These are phyloP conservation scores for Flaveria bidentis DNA, from an alignment of 129 eudicot species.

Conservation along the genomic window DNA sequence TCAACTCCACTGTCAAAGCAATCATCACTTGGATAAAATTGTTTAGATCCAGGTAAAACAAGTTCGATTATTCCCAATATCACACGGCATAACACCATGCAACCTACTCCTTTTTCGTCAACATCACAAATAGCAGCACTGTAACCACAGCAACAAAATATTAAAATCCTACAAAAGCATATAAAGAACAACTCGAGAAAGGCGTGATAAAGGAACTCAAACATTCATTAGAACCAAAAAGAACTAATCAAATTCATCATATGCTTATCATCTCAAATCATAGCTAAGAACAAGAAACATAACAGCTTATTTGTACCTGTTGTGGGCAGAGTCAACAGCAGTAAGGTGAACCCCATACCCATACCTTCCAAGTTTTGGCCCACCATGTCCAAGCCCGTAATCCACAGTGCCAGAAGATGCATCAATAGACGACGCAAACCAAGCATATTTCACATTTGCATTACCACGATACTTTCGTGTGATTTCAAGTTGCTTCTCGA, in stretches of 20 bases:
- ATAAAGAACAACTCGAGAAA: background rate
- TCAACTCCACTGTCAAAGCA: slow-evolving; percentile 64
- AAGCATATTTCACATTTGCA: slow-evolving; percentile 58
- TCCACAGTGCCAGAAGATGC: slow-evolving; percentile 34
- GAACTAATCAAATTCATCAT: background rate
- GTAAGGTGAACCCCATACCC: slow-evolving; percentile 62
- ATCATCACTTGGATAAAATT: slow-evolving; percentile 53
- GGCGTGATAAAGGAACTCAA: background rate
- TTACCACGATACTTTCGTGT: slow-evolving; percentile 49
- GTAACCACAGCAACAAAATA: slow-evolving; percentile 30
- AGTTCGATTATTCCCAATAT: slow-evolving; percentile 63
- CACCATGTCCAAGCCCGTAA: slow-evolving; percentile 52
- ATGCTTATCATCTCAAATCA: background rate
- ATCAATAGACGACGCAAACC: slow-evolving; percentile 49
- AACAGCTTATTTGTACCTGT: slow-evolving; percentile 43
- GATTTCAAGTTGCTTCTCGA: slow-evolving; percentile 61
- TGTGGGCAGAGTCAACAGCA: slow-evolving; percentile 39
- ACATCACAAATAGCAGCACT: slow-evolving; percentile 57
- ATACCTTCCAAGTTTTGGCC: slow-evolving; percentile 45
- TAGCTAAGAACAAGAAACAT: slow-evolving; percentile 9
- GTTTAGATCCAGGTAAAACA: slow-evolving; percentile 51
- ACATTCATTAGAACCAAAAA: background rate
- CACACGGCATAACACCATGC: slow-evolving; percentile 65
- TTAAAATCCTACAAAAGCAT: background rate
- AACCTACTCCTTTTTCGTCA: slow-evolving; percentile 67